Evolutionary conservation across 805 yeast genomes (phyloP), one percentile per base, ranked within the genome.

Genomic region (Spencermartinsiella europaea): DNA sequence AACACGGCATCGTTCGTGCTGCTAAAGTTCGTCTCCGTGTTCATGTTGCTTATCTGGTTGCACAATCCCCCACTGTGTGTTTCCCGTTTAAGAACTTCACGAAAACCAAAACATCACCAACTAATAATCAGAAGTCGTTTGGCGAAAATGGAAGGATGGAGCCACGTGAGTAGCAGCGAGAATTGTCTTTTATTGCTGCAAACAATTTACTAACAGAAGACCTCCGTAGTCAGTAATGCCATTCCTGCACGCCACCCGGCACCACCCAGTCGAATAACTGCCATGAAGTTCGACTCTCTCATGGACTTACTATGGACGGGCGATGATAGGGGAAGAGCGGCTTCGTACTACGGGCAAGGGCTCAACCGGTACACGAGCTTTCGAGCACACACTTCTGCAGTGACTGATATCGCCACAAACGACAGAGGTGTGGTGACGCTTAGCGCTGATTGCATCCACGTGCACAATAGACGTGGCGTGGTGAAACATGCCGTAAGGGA

Each of bases 281-380:
- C 63, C 10, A 38, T 78, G 5, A 63, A 65, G 2, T 89, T 89
- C 62, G 96, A 90, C 65, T 74, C 73, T 33, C 67, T 74, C n/a
- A 76, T 80, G 49, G 93, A 90, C 55, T 68, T 93, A 38, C 61
- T 90, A 1, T 91, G 98, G 98, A 73, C 82, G 1, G 95, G 95
- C 15, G 93, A 86, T 60, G 63, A 77, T 31, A 55, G 69, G 1
- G 72, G 69, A 2, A 62, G 59, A 33, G 57, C 74, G 7, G 62
- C 66, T 2, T 70, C 76, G 1, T 71, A 60, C 45, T 68, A 66
- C 22, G 81, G 77, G 10, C 70, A 73, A 8, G 67, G 70, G 8
- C 64, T 81, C 40, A 66, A 69, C 3, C 74, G 81, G 2, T 85
- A 84, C 57, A 74, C 83, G 3, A 67, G 84, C 27, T 78, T 77